phyloP scores from a whole-genome alignment of 1,284 basidiomycete species.

The Ceratobasidium sp. region DNA sequence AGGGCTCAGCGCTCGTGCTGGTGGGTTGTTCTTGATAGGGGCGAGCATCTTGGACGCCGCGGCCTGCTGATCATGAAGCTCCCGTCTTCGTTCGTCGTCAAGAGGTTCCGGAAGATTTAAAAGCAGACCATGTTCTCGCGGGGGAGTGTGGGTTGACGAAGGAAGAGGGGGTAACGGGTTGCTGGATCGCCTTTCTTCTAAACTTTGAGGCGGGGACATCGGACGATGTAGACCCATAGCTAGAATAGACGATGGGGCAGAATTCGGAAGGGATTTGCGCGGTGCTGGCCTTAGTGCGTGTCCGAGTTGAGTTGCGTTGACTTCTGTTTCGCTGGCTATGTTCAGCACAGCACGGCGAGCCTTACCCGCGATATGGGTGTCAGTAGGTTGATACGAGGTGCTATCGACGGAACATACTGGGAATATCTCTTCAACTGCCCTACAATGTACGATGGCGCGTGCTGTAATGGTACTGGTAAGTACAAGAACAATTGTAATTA shows the following conservation, averaged over 20 bases:
- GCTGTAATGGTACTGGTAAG: neutral
- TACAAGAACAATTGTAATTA: neutral
- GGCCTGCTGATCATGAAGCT: neutral
- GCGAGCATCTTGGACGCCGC: neutral
- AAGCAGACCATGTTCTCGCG: slow-evolving; percentile 10
- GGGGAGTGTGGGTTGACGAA: neutral
- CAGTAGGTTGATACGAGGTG: neutral
- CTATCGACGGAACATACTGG: neutral
- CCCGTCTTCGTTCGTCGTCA: slow-evolving; percentile 11
- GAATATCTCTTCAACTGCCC: slow-evolving; percentile 29
- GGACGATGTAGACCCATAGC: neutral
- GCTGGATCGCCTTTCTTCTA: slow-evolving; percentile 8
- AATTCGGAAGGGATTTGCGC: neutral
- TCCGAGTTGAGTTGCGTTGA: neutral
- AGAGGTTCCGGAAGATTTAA: slow-evolving; percentile 17
- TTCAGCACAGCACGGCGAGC: slow-evolving; percentile 35
- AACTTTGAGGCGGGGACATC: slow-evolving; percentile 27
- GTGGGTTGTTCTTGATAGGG: neutral
- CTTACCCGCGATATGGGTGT: neutral
- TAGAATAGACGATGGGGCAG: neutral
- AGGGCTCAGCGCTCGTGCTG: neutral
- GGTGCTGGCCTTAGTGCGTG: neutral
- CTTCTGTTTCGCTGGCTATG: slow-evolving; percentile 11
- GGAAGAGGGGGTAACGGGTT: neutral
- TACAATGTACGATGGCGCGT: slow-evolving; percentile 30